phyloP scores from a whole-genome alignment of 129 eudicot species.

The Pulicaria dysenterica region DNA sequence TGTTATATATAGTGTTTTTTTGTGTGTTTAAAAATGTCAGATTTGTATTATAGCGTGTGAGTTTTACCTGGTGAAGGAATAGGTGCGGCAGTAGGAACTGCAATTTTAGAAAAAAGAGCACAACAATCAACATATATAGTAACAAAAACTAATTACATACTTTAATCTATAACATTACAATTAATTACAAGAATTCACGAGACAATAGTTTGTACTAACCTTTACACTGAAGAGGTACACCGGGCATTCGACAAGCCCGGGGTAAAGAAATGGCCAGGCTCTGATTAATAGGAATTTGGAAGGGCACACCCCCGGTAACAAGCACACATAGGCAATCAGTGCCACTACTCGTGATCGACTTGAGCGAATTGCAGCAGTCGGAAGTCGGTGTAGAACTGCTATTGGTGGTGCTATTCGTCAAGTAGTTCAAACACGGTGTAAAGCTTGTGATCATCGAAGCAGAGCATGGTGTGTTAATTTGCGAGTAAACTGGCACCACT shows the following conservation, averaged over 20 bases:
- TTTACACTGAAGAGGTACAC: slow-evolving; percentile 86
- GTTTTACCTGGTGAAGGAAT: slow-evolving; percentile 80
- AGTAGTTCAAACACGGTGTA: slow-evolving; percentile 66
- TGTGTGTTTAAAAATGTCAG: no score
- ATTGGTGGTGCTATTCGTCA: slow-evolving; percentile 50
- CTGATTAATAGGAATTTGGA: slow-evolving; percentile 70
- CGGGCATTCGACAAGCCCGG: slow-evolving; percentile 79
- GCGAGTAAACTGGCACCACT: slow-evolving; percentile 42
- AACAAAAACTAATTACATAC: no score
- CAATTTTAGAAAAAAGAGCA: slow-evolving; percentile 9
- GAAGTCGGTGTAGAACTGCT: slow-evolving; percentile 52
- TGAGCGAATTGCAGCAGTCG: slow-evolving; percentile 72
- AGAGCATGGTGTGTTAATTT: slow-evolving; percentile 61
- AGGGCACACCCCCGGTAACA: slow-evolving; percentile 68
- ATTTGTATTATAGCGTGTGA: no score
- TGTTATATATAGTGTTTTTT: no score
- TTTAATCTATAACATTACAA: no score
- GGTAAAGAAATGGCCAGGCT: slow-evolving; percentile 72
- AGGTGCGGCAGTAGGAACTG: slow-evolving; percentile 71
- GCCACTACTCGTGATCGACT: slow-evolving; percentile 53
- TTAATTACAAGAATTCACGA: background rate
- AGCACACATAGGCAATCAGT: slow-evolving; percentile 70
- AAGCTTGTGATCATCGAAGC: slow-evolving; percentile 63
- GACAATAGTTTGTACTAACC: slow-evolving; percentile 21
- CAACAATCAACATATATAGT: background rate